These are phyloP conservation scores for Gorgonomyces haynaldii DNA, from an alignment of 192 early-diverging fungal species.

Conservation along the genomic window DNA sequence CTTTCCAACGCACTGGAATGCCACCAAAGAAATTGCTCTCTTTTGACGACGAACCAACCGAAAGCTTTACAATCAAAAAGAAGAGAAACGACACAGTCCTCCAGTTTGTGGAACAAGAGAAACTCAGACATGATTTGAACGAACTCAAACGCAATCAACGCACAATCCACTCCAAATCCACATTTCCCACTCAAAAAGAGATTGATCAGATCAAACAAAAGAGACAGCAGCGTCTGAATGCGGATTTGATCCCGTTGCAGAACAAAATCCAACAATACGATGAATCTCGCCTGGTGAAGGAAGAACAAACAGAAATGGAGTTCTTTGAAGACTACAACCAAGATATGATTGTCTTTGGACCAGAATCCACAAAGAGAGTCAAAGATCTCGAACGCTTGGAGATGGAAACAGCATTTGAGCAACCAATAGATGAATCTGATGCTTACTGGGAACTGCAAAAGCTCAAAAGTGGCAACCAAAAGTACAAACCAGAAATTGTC, in stretches of 20 bases:
- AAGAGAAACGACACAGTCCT: no score
- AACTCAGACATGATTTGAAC: not conserved
- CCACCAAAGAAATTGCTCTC: no score
- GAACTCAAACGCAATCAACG: not conserved
- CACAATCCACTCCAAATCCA: not conserved
- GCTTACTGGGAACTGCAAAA: no score
- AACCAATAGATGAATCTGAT: not conserved
- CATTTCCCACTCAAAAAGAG: slow-evolving; percentile 1
- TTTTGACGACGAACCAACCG: no score
- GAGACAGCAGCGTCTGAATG: not conserved
- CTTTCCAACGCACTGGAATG: no score
- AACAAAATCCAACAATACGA: not conserved
- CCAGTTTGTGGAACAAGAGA: not conserved
- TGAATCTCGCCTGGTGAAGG: slow-evolving; percentile 20
- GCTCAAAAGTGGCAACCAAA: no score
- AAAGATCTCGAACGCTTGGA: not conserved
- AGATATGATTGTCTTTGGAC: slow-evolving; percentile 22
- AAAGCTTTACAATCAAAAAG: no score
- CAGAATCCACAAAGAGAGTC: slow-evolving; percentile 1
- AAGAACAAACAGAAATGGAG: slow-evolving; percentile 23
- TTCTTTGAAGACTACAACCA: slow-evolving; percentile 31
- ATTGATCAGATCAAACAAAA: not conserved
- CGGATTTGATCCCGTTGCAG: not conserved
- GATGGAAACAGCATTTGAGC: not conserved
- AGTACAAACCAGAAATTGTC: not conserved